phyloP scores from a whole-genome alignment of 306 rosid species.

The Rosa chinensis region DNA sequence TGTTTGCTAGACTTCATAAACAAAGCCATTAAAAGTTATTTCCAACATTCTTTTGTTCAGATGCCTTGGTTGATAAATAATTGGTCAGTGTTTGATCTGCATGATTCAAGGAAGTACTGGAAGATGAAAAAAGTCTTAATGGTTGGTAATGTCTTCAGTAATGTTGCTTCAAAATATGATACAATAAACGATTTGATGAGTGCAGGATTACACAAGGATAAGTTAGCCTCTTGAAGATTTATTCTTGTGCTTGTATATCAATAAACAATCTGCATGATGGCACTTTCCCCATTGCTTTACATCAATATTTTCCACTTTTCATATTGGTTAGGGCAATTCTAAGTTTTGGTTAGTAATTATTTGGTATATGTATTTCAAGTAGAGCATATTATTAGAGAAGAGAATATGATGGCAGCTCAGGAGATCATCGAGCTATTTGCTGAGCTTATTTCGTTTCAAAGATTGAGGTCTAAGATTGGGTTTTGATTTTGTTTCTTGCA shows the following conservation, averaged over 20 bases:
- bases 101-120: constrained; percentile 77
- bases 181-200: constrained; percentile 94
- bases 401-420: constrained; percentile 98
- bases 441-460: constrained; percentile 53
- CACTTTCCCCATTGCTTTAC: neutral
- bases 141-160: constrained; percentile 87
- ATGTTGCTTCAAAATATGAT: constrained; percentile 83
- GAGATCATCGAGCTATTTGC: constrained; percentile 84
- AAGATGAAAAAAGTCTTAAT: constrained; percentile 79
- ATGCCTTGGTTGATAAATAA: constrained; percentile 13
- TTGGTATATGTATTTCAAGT: constrained; percentile 47
- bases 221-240: constrained; percentile 36
- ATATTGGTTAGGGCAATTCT: constrained; percentile 48
- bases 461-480: no score
- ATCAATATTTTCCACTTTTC: constrained; percentile 29
- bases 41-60: neutral
- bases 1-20: neutral
- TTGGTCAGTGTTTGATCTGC: constrained; percentile 15
- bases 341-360: neutral
- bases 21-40: neutral
- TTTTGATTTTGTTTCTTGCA: no score
- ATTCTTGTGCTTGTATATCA: constrained; percentile 4
- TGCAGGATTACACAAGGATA: constrained; percentile 91
- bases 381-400: constrained; percentile 92
- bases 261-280: neutral